Percentiles rank a stretch among this genome's conserved stretches.
Conservation (phyloP, 768 basidiomycete species). For the Neoboletus brunneissimus region DNA sequence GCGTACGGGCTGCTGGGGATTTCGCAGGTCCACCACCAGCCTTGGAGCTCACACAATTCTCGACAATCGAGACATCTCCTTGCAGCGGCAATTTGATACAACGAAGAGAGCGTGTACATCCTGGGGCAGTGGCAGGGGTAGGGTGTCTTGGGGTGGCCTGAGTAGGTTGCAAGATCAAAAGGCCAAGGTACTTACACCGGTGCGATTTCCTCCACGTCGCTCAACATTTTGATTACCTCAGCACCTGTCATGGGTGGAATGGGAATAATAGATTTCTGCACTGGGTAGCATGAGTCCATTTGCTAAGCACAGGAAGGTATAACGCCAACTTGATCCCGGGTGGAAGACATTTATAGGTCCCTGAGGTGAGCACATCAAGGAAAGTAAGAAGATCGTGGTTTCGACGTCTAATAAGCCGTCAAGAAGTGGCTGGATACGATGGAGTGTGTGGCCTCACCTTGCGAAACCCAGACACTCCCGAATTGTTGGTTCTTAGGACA, state of each 20-base stretch:
- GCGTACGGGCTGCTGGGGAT: constrained; percentile 49
- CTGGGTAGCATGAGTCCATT: constrained; percentile 22
- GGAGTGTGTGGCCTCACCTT: constrained; percentile 46
- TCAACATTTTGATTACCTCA: constrained; percentile 62
- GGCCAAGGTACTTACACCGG: constrained; percentile 51
- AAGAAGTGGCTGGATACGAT: background rate
- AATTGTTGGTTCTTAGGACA: constrained; percentile 88
- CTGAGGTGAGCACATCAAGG: constrained; percentile 82
- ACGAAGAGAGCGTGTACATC: constrained; percentile 28
- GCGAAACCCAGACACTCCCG: constrained; percentile 72
- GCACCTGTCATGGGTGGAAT: constrained; percentile 61
- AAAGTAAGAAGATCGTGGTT: constrained; percentile 95
- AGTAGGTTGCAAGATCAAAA: background rate
- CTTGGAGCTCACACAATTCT: constrained; percentile 41
- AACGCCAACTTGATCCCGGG: constrained; percentile 67
- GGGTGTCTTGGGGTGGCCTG: constrained; percentile 36
- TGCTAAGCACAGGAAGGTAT: constrained; percentile 11
- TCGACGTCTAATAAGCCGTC: constrained; percentile 55
- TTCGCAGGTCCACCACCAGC: constrained; percentile 47
- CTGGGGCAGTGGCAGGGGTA: constrained; percentile 29
- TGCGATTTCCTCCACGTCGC: constrained; percentile 73
- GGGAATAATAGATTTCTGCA: constrained; percentile 70
- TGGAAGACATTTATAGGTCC: constrained; percentile 83
- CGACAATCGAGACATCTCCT: constrained; percentile 75
- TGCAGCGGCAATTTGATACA: constrained; percentile 50